Percentiles rank a stretch among this genome's conserved stretches.
Conservation (phyloP, 805 yeast genomes). For the Candida boleticola region DNA sequence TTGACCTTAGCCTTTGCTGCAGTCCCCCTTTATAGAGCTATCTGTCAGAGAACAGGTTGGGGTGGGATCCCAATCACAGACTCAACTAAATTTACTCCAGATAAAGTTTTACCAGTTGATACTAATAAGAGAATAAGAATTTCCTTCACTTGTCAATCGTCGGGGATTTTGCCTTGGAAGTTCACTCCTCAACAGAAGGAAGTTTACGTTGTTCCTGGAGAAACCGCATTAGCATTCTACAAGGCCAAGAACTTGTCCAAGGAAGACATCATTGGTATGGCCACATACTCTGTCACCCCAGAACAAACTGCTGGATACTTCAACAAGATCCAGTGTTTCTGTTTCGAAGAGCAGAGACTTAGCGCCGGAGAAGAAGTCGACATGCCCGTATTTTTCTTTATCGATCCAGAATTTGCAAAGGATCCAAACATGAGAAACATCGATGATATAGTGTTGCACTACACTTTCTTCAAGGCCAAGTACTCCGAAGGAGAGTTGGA, state of each 20-base stretch:
- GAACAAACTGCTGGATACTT: slow-evolving; percentile 96
- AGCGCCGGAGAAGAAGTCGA: slow-evolving; percentile 97
- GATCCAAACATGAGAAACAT: slow-evolving; percentile 92
- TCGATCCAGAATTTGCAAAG: slow-evolving; percentile 91
- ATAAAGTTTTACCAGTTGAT: slow-evolving; percentile 83
- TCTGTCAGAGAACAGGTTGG: slow-evolving; percentile 94
- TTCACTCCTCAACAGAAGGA: slow-evolving; percentile 93
- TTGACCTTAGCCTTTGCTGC: slow-evolving; percentile 83
- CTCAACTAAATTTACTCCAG: slow-evolving; percentile 72
- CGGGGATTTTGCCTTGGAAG: slow-evolving; percentile 90
- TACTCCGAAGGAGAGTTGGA: slow-evolving; percentile 41
- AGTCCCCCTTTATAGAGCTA: slow-evolving; percentile 87
- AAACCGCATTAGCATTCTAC: slow-evolving; percentile 94
- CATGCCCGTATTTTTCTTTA: slow-evolving; percentile 97
- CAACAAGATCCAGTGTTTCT: slow-evolving; percentile 96
- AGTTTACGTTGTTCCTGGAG: slow-evolving; percentile 92
- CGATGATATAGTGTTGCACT: slow-evolving; percentile 86
- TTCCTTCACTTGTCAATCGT: slow-evolving; percentile 89
- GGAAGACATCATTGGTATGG: slow-evolving; percentile 96
- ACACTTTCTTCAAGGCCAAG: slow-evolving; percentile 80
- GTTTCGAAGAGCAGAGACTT: slow-evolving; percentile 94
- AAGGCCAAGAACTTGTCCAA: slow-evolving; percentile 84
- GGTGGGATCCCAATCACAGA: slow-evolving; percentile 96
- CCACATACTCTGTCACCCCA: slow-evolving; percentile 94
- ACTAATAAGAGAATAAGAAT: slow-evolving; percentile 77